Evolutionary conservation across 2,329 filamentous ascomycete species (phyloP).

Genomic region (Didymella glomerata): DNA sequence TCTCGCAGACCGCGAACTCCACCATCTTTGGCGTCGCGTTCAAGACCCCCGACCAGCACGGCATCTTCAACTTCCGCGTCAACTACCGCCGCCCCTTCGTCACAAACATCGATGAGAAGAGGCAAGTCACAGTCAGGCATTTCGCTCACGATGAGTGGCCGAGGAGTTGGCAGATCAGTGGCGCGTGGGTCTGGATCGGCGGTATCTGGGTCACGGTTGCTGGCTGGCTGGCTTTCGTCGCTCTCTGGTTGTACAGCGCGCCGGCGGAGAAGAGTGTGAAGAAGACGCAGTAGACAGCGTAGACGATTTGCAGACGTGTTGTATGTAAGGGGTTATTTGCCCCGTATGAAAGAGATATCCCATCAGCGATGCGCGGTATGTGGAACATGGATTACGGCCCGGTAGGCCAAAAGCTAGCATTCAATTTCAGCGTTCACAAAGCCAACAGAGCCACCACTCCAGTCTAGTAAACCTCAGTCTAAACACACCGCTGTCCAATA

Average conservation of each 20-base stretch:
- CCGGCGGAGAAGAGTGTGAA: constrained; percentile 62
- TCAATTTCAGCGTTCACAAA: constrained; percentile 17
- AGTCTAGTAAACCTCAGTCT: neutral
- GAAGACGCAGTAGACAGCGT: constrained; percentile 57
- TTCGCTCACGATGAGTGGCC: constrained; percentile 98
- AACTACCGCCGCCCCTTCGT: constrained; percentile 97
- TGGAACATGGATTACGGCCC: constrained; percentile 18
- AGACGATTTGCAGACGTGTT: constrained; percentile 17
- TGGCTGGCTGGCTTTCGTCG: constrained; percentile 86
- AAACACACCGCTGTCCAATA: neutral
- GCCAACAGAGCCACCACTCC: neutral
- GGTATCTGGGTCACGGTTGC: constrained; percentile 84
- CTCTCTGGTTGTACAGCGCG: constrained; percentile 84
- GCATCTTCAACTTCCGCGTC: constrained; percentile 97
- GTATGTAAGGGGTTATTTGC: constrained; percentile 10
- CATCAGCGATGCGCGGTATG: constrained; percentile 22
- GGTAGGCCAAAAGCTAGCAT: constrained; percentile 20
- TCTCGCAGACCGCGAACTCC: constrained; percentile 67
- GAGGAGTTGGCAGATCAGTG: constrained; percentile 86
- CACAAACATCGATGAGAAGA: constrained; percentile 90
- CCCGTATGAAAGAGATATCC: constrained; percentile 21
- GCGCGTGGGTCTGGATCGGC: constrained; percentile 92
- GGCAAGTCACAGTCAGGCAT: constrained; percentile 91
- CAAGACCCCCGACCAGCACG: constrained; percentile 92
- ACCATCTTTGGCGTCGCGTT: constrained; percentile 80